Conservation (phyloP, 345 rosid species). For the Moricandia moricandioides region DNA sequence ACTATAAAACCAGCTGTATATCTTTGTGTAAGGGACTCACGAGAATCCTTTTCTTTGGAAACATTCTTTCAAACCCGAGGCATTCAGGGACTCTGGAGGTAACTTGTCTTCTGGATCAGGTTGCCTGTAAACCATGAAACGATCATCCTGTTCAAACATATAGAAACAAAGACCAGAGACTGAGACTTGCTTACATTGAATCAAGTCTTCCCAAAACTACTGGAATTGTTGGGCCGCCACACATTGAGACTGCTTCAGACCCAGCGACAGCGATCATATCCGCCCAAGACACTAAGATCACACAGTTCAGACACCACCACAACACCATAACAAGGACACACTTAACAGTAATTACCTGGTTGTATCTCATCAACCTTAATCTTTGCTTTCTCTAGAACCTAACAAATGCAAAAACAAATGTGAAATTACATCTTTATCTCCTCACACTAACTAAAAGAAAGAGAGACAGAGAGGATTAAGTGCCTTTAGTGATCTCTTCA, state of each 20-base stretch:
- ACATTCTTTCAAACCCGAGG: conserved; percentile 65
- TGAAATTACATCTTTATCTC: not conserved
- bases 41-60: conserved; percentile 83
- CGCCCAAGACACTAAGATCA: conserved; percentile 83
- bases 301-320: conserved; percentile 33
- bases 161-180: conserved; percentile 20
- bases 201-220: conserved; percentile 75
- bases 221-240: conserved; percentile 85
- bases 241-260: conserved; percentile 84
- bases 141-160: not conserved
- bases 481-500: conserved; percentile 74
- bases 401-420: conserved; percentile 20
- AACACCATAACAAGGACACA: not conserved
- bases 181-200: conserved; percentile 49
- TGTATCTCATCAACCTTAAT: conserved; percentile 55
- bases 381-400: conserved; percentile 87
- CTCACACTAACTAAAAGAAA: not conserved
- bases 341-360: conserved; percentile 48
- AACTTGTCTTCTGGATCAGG: conserved; percentile 84
- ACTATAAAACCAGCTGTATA: not conserved
- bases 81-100: conserved; percentile 73
- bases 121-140: conserved; percentile 41
- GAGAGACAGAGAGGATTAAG: conserved; percentile 17
- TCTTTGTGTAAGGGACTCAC: conserved; percentile 53
- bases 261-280: conserved; percentile 90